Evolutionary conservation across 2,329 filamentous ascomycete genomes (phyloP).

Genomic region (Fusarium gaditjirri): DNA sequence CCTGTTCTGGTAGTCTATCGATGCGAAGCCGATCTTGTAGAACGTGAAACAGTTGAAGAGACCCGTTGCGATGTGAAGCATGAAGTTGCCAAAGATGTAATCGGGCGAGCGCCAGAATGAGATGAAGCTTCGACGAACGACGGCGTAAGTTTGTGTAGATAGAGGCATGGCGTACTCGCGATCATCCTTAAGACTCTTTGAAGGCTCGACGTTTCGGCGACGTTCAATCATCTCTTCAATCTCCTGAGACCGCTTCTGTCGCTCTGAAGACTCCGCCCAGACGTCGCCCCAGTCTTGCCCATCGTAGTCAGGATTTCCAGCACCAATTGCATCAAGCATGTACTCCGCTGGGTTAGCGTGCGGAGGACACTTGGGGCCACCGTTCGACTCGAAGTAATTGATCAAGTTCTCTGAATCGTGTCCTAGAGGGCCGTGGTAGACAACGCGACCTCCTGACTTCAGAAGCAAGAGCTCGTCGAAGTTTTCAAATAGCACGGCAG

Average conservation of each 20-base stretch:
- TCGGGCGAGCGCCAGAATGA: constrained; percentile 74
- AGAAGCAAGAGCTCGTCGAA: constrained; percentile 68
- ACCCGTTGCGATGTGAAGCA: constrained; percentile 70
- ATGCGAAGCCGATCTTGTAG: constrained; percentile 66
- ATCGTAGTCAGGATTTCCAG: constrained; percentile 68
- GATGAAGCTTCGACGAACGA: constrained; percentile 68
- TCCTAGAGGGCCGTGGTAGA: constrained; percentile 66
- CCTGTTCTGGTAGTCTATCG: constrained; percentile 74
- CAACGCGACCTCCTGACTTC: constrained; percentile 62
- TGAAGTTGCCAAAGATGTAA: constrained; percentile 71
- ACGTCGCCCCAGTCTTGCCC: constrained; percentile 71
- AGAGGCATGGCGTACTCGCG: constrained; percentile 73
- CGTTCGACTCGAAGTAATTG: constrained; percentile 63
- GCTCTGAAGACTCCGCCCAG: constrained; percentile 66
- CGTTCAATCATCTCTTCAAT: constrained; percentile 63
- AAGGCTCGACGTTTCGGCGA: constrained; percentile 53
- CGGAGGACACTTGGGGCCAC: constrained; percentile 58
- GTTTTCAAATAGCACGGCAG: constrained; percentile 64
- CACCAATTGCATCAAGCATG: constrained; percentile 68
- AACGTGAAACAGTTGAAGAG: constrained; percentile 79
- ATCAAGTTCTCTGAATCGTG: constrained; percentile 59
- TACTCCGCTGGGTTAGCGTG: constrained; percentile 65
- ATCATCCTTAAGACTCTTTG: constrained; percentile 57
- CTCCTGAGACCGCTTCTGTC: constrained; percentile 57
- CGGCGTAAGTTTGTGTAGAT: constrained; percentile 61